Percentiles rank a stretch among this genome's conserved stretches.
phyloP scores from a whole-genome alignment of 2,329 filamentous ascomycete species.

The Cercospora sesami region DNA sequence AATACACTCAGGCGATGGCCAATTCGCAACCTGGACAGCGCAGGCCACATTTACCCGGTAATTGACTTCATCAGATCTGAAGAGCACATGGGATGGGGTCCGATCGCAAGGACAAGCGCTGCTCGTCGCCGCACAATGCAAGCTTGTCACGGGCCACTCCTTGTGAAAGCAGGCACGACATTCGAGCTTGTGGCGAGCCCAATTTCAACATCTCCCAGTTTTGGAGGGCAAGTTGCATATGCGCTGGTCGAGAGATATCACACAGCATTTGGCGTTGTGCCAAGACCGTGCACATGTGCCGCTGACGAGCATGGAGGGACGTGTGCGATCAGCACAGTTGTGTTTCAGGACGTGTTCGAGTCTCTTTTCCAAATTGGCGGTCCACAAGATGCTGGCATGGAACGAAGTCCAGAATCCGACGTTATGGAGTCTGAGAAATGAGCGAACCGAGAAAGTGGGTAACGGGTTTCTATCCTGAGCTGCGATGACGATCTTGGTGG shows the following conservation, averaged over 20 bases:
- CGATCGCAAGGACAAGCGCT: not conserved
- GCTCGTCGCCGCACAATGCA: not conserved
- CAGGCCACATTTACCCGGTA: not conserved
- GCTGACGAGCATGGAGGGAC: not conserved
- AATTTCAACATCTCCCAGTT: not conserved
- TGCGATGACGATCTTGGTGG: not conserved
- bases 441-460: not conserved
- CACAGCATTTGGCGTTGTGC: not conserved
- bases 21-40: not conserved
- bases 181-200: not conserved
- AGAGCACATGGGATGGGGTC: conserved; percentile 1
- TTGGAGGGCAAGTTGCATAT: not conserved
- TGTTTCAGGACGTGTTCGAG: not conserved
- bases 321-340: not conserved
- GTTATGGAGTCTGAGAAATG: conserved; percentile 41
- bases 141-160: not conserved
- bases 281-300: not conserved
- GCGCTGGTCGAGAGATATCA: not conserved
- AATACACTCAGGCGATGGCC: not conserved
- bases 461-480: conserved; percentile 2
- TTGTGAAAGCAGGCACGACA: conserved; percentile 1
- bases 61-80: not conserved
- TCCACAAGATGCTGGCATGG: conserved; percentile 34
- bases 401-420: conserved; percentile 47
- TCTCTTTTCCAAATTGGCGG: not conserved